Percentiles rank a stretch among this genome's conserved stretches.
These are phyloP conservation scores for Penicillium sp. DNA, from an alignment of 2,329 filamentous ascomycete genomes.

Conservation along the genomic window DNA sequence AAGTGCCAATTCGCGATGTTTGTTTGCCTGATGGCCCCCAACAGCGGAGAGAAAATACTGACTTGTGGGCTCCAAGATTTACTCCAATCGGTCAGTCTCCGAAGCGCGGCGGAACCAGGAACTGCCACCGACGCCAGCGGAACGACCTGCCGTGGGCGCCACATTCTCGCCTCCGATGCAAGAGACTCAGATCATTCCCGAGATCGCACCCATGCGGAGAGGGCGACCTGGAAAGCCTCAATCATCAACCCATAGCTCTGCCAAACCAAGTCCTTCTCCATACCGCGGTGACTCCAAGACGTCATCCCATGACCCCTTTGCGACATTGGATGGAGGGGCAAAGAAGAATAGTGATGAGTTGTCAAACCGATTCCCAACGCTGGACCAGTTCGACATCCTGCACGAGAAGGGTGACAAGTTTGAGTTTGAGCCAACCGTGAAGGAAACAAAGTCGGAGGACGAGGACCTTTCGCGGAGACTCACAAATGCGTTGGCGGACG, in stretches of 20 bases:
- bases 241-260: slow-evolving; percentile 46
- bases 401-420: slow-evolving; percentile 84
- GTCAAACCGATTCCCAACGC: slow-evolving; percentile 79
- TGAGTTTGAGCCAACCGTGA: slow-evolving; percentile 68
- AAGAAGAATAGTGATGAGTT: slow-evolving; percentile 71
- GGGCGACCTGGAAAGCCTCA: slow-evolving; percentile 66
- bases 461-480: slow-evolving; percentile 66
- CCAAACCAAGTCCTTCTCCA: slow-evolving; percentile 67
- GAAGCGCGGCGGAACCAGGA: slow-evolving; percentile 64
- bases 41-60: slow-evolving; percentile 8
- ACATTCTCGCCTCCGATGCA: slow-evolving; percentile 76
- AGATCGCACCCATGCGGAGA: slow-evolving; percentile 91
- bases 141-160: slow-evolving; percentile 70
- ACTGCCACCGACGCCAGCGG: slow-evolving; percentile 58
- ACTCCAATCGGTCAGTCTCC: slow-evolving; percentile 63
- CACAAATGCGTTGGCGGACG: slow-evolving; percentile 76
- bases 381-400: slow-evolving; percentile 89
- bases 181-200: slow-evolving; percentile 73
- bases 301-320: slow-evolving; percentile 79
- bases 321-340: slow-evolving; percentile 74
- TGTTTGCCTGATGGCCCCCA: slow-evolving; percentile 34
- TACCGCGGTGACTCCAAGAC: slow-evolving; percentile 53
- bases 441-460: slow-evolving; percentile 46
- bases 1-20: slow-evolving; percentile 87
- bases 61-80: slow-evolving; percentile 59